Evolutionary conservation across 1,139 yeast species (phyloP).

Genomic region (Suhomyces wounanorum): DNA sequence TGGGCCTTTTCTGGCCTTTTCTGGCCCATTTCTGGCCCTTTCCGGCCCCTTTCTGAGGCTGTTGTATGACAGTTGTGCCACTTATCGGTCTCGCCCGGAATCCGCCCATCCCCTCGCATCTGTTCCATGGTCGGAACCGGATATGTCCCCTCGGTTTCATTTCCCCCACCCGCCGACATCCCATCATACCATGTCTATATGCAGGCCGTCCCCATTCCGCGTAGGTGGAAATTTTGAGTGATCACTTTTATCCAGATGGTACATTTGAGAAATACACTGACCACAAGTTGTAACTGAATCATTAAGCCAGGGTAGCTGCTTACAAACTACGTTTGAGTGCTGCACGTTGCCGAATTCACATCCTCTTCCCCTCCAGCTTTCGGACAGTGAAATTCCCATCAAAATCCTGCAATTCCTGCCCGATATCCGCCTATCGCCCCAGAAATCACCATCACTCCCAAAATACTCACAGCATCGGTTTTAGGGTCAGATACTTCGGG

Average conservation of each 20-base stretch:
- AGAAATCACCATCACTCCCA: not conserved
- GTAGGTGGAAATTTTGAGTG: conserved; percentile 13
- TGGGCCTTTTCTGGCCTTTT: no score
- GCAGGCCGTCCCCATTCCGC: conserved; percentile 6
- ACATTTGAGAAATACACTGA: conserved; percentile 3
- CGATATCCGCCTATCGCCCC: not conserved
- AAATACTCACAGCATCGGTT: not conserved
- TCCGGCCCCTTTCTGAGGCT: no score
- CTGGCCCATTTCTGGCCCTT: no score
- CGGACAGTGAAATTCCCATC: not conserved
- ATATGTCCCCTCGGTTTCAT: not conserved
- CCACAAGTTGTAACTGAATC: not conserved
- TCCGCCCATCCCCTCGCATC: not conserved
- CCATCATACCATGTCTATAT: conserved; percentile 1
- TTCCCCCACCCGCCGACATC: not conserved
- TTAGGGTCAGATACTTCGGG: not conserved
- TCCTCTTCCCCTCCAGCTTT: not conserved
- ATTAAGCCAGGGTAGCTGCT: not conserved
- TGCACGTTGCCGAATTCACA: not conserved
- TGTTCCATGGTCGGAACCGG: not conserved
- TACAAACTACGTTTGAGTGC: not conserved
- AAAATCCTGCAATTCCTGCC: not conserved
- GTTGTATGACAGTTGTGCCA: no score
- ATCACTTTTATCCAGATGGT: conserved; percentile 11
- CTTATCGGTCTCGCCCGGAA: not conserved